Evolutionary conservation across 2,329 filamentous ascomycete species (phyloP), one percentile per base, ranked within the genome.

Genomic region (Alternaria novae-zelandiae): DNA sequence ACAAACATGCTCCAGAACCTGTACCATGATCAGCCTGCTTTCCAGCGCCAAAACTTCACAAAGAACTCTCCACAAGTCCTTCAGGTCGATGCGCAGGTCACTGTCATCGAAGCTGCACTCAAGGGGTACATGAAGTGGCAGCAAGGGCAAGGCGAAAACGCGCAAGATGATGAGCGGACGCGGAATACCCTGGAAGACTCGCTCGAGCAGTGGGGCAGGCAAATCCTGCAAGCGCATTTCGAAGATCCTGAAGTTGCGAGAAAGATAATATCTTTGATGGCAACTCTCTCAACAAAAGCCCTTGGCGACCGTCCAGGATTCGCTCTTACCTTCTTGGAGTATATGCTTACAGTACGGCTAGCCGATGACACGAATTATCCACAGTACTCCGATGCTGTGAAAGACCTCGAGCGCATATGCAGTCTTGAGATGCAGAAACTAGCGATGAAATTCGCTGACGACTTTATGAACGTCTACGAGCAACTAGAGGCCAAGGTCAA

Each of bases 61-160:
- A 94, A 92, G 73, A 87, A 88, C 64, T 92, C 91, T 0, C 86
- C 89, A 71, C 85, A 90, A n/a, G 87, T 91, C 3, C 85, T 99
- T 58, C 89, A 89, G 26, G 90, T 96, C 3, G 96, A 99, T 78
- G 91, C 94, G 0, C 91, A 97, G 69, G 95, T 95, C 70, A 93
- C 93, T 0, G 91, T 97, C 23, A 91, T 97, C 3, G 93, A 97
- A 76, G 91, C 94, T 25, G 91, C 93, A 1, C 82, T 98, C 28
- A 97, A 94, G 77, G 96, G 95, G 2, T 97, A 94, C 70, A 88
- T 90, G 68, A 94, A 93, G 76, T 97, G 93, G 92, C 86, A 90
- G 54, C 79, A 82, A 17, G 78, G 74, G 0, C 84, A 85, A 70
- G 86, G 85, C 23, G 81, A 82, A 61, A 82, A 85, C 47, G 84